Conservation (phyloP, 768 basidiomycete species). For the Cystofilobasidium capitatum region DNA sequence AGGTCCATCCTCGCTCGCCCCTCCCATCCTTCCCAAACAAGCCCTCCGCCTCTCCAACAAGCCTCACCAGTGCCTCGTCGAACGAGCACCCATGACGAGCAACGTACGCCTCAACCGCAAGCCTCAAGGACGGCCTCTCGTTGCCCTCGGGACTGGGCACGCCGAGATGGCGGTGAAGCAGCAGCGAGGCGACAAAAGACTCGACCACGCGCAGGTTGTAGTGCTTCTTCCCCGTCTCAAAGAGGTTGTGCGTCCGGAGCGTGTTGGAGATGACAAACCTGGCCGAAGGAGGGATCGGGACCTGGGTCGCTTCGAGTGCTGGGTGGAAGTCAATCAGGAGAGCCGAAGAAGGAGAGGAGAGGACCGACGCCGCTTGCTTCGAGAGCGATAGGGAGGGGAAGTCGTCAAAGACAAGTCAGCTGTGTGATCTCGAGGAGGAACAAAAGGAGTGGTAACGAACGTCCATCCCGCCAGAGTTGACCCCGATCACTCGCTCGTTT, state of each 20-base stretch:
- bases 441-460: conserved; percentile 32
- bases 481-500: conserved; percentile 73
- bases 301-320: conserved; percentile 54
- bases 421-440: conserved; percentile 3
- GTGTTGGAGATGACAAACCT: conserved; percentile 75
- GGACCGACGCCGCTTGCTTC: conserved; percentile 60
- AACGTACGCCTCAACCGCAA: conserved; percentile 11
- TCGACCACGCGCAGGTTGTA: conserved; percentile 58
- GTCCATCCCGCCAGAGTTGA: conserved; percentile 37
- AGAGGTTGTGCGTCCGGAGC: conserved; percentile 70
- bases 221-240: conserved; percentile 58
- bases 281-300: conserved; percentile 51
- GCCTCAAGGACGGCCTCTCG: neutral
- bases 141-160: neutral
- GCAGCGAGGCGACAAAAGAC: neutral
- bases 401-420: conserved; percentile 51
- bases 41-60: conserved; percentile 45
- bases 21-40: conserved; percentile 34
- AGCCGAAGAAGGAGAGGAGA: conserved; percentile 59
- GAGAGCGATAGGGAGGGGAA: neutral
- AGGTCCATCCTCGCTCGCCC: conserved; percentile 54
- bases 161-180: neutral
- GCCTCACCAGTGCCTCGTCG: conserved; percentile 38
- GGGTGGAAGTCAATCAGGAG: conserved; percentile 67
- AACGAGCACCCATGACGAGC: neutral